Base-by-base conservation (phyloP, 1,284 basidiomycete species). In the Agaricales sp. region DNA sequence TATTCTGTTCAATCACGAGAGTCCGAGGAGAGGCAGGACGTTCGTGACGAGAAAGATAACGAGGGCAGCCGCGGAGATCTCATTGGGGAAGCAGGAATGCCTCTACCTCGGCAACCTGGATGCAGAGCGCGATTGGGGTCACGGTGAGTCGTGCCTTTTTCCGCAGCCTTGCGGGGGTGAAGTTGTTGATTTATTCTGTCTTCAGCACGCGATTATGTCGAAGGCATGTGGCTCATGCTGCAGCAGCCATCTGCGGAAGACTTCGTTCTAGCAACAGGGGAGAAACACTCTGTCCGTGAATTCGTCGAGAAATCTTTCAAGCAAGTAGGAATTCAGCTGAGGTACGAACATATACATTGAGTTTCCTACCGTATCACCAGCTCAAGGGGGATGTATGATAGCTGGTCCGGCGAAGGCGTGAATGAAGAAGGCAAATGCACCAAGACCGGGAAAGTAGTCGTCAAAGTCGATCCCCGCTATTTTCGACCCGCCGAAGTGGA, bases 171-270 rank as follows among this genome's bases (percentile, higher is more conserved):
- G 19, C 25, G 19, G 13, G 21, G n/a, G 0, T 11, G 11, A 19
- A 19, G 11, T 47, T 20, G 25, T 18, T 50, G n/a, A 43, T 16
- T 26, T 11, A 14, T 16, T 16, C 26, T 39, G 13, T 45, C 43
- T 43, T 21, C 53, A 88, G 88, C 88, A 47, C 80, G 78, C 54
- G 90, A 92, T 62, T 92, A 92, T 59, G 83, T 91, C 11, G 91
- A 93, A 67, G 92, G 92, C 41, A 94, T 95, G 92, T 95, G 92
- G 91, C 75, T 77, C 59, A 92, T 95, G 79, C 78, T 95, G 22
- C 92, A 95, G 65, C 91, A 93, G 63, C 73, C 80, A 4, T 57
- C 58, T 21, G 71, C 92, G 1, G 80, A 90, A 18, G 92, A 95
- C 67, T 95, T 88, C 60, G 92, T 95, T 30, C 83, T 95, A 41